phyloP scores from a whole-genome alignment of 139 green algal species.

The Spirogloea muscicola region DNA sequence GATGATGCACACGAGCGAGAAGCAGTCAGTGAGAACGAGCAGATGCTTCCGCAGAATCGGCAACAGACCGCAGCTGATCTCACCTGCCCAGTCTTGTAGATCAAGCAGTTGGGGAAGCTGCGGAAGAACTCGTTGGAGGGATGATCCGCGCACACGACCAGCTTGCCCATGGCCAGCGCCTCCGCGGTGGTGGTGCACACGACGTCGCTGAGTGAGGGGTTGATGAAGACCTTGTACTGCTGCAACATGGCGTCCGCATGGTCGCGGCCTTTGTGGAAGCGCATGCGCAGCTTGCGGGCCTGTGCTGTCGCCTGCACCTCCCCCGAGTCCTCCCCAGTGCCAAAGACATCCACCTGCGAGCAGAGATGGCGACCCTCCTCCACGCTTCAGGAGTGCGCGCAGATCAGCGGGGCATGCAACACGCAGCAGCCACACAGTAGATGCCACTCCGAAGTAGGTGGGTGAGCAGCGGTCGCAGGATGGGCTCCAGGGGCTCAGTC shows the following conservation, averaged over 20 bases:
- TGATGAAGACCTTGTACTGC: conserved; percentile 93
- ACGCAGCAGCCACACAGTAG: no score
- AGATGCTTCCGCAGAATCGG: no score
- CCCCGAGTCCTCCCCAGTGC: conserved; percentile 80
- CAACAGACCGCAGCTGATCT: no score
- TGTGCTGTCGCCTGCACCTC: conserved; percentile 61
- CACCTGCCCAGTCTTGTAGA: conserved; percentile 76
- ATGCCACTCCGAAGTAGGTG: no score
- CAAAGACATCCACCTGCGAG: conserved; percentile 98
- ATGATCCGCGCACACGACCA: conserved; percentile 88
- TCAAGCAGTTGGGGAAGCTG: conserved; percentile 83
- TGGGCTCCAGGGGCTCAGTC: no score
- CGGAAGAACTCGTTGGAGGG: conserved; percentile 92
- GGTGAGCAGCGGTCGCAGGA: no score
- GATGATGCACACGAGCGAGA: no score
- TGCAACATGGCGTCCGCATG: conserved; percentile 71
- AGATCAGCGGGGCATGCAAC: no score
- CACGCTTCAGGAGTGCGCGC: no score
- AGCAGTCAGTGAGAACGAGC: no score
- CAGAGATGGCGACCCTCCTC: no score
- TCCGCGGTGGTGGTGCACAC: conserved; percentile 97
- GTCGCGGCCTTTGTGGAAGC: conserved; percentile 84
- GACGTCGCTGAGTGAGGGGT: conserved; percentile 88
- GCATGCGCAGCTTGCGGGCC: conserved; percentile 59
- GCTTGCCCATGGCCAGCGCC: conserved; percentile 98